These are phyloP conservation scores for Tulasnella sp. DNA, from an alignment of 768 basidiomycete species.

Conservation along the genomic window DNA sequence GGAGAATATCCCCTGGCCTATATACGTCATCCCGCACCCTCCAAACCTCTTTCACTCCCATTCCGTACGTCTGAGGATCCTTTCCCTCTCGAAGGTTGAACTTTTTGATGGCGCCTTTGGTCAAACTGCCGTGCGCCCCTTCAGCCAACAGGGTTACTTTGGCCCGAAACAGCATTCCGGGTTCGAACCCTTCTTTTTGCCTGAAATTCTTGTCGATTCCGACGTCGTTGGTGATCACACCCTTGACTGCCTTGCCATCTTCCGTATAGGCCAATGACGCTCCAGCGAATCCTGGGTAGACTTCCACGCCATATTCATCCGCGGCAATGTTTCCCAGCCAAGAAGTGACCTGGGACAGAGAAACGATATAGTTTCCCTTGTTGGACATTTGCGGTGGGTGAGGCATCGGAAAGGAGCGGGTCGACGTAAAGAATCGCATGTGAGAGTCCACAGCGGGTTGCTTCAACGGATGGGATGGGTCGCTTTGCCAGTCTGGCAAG, in stretches of 20 bases:
- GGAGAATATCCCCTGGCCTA: slow-evolving; percentile 74
- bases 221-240: slow-evolving; percentile 90
- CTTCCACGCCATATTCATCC: slow-evolving; percentile 74
- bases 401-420: slow-evolving; percentile 70
- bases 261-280: slow-evolving; percentile 70
- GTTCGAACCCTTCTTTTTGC: slow-evolving; percentile 85
- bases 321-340: slow-evolving; percentile 90
- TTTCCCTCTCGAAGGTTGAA: slow-evolving; percentile 64
- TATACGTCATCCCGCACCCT: slow-evolving; percentile 64
- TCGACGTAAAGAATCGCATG: slow-evolving; percentile 82
- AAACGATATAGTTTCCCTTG: slow-evolving; percentile 88
- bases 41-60: slow-evolving; percentile 98
- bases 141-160: slow-evolving; percentile 91
- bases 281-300: slow-evolving; percentile 97
- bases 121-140: slow-evolving; percentile 88
- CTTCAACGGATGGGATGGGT: slow-evolving; percentile 63
- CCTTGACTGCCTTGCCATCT: slow-evolving; percentile 58
- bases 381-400: slow-evolving; percentile 98
- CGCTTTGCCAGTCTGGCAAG: slow-evolving; percentile 73
- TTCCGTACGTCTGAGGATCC: slow-evolving; percentile 92
- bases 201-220: slow-evolving; percentile 73
- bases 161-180: slow-evolving; percentile 93
- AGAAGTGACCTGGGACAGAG: slow-evolving; percentile 79
- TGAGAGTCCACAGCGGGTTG: slow-evolving; percentile 70
- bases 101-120: slow-evolving; percentile 68